Percentiles rank a stretch among this genome's conserved stretches.
These are phyloP conservation scores for Apiospora phragmitis DNA, from an alignment of 2,329 filamentous ascomycete genomes.

Conservation along the genomic window DNA sequence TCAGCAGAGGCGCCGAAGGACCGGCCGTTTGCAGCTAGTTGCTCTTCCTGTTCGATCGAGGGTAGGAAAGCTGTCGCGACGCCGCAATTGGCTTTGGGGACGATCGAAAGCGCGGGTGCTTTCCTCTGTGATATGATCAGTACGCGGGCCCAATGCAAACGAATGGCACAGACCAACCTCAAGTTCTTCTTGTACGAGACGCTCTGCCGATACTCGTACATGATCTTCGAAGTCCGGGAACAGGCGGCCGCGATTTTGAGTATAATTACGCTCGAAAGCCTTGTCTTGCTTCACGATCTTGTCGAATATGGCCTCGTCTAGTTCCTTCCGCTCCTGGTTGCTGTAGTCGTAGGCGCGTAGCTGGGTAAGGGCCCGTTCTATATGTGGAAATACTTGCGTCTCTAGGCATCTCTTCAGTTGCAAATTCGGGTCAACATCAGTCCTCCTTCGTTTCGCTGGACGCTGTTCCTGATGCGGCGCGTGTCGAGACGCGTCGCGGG, in stretches of 20 bases:
- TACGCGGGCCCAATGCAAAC: background rate
- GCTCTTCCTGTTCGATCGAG: slow-evolving; percentile 1
- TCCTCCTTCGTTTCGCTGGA: background rate
- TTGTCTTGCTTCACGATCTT: background rate
- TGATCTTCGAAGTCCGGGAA: background rate
- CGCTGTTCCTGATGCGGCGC: background rate
- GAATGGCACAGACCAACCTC: background rate
- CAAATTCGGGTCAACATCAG: background rate
- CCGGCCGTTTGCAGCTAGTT: background rate
- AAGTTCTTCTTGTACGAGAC: background rate
- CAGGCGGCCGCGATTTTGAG: background rate
- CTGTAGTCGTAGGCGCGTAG: background rate
- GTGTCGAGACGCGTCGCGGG: background rate
- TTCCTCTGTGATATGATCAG: background rate
- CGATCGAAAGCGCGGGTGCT: background rate
- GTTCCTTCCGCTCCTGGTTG: background rate
- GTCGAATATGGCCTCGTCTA: background rate
- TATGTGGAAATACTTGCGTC: background rate
- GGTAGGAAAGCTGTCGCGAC: background rate
- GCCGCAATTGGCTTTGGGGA: background rate
- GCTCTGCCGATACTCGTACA: background rate
- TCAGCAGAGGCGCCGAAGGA: slow-evolving; percentile 11
- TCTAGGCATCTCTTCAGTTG: background rate
- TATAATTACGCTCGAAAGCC: background rate
- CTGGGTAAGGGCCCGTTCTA: background rate